Evolutionary conservation across 2,329 filamentous ascomycete species (phyloP).

Genomic region (Penicillium sp.): DNA sequence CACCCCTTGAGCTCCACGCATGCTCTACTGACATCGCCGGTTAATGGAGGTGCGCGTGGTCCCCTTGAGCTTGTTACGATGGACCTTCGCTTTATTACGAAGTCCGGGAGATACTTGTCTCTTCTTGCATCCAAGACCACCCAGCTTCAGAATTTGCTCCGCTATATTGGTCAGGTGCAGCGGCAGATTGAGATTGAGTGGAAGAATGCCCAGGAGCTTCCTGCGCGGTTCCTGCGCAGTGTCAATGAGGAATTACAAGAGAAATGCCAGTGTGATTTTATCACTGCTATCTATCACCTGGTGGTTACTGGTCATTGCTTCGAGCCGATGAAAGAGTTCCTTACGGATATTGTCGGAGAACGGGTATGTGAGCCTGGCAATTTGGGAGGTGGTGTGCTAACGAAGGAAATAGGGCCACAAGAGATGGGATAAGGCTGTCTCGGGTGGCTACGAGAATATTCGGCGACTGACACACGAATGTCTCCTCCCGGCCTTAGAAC

Average conservation of each 20-base stretch:
- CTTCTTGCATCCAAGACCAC: conserved; percentile 79
- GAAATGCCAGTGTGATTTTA: conserved; percentile 56
- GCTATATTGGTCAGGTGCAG: conserved; percentile 75
- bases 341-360: conserved; percentile 73
- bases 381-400: conserved; percentile 3
- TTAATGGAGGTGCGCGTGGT: conserved; percentile 31
- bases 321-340: conserved; percentile 70
- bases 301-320: conserved; percentile 75
- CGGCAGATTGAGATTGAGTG: conserved; percentile 72
- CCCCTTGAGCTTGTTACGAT: conserved; percentile 60
- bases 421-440: conserved; percentile 83
- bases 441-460: conserved; percentile 66
- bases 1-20: conserved; percentile 70
- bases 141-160: conserved; percentile 72
- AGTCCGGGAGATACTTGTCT: conserved; percentile 66
- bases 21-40: conserved; percentile 51
- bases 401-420: conserved; percentile 62
- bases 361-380: conserved; percentile 46
- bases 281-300: conserved; percentile 71
- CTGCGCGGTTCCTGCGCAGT: conserved; percentile 65
- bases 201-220: conserved; percentile 71
- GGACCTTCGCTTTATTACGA: conserved; percentile 73
- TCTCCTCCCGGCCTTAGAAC: conserved; percentile 76
- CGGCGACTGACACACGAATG: conserved; percentile 75
- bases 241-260: conserved; percentile 67